Evolutionary conservation across 1,284 basidiomycete species (phyloP), one percentile per base, ranked within the genome.

Genomic region (Wolfiporia cocos): DNA sequence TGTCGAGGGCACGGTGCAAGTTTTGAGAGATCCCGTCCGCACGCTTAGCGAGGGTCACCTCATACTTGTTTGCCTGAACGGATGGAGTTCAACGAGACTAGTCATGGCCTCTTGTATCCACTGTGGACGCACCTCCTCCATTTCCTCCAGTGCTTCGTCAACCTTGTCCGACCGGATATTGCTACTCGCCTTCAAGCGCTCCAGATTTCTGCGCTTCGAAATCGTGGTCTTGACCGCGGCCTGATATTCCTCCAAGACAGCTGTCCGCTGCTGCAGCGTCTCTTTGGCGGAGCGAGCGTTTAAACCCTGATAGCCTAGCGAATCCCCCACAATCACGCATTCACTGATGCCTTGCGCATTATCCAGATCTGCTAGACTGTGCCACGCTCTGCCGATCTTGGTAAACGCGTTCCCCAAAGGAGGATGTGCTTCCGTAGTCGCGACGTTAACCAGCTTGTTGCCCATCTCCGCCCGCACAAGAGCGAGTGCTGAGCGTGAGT

Each of bases 251-350:
- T 97, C 93, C 45, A 96, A 67, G 7, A 95, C 87, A 14, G 81
- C 76, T 0, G 90, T 89, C 6, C 93, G 81, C 68, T 92, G 89
- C 43, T 79, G 73, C 10, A 96, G 65, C 0, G 93, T 92, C 58
- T 96, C 92, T 66, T 93, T 95, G 2, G 92, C 93, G 10, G 92
- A 89, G 34, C 86, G 78, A n/a, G 94, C 91, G 55, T 96, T 96
- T 65, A 92, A 73, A 14, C 91, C 87, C 65, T 96, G 92, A 62
- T 97, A 97, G 1, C 90, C 90, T 40, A 97, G 68, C 0, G 91
- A 86, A 61, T 97, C 93, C 18, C 90, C 91, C 19, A 97, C 65
- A 30, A 95, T 84, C 31, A 97, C 89, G 52, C 89, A 91, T 71
- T 95, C 93, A 52, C 86, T 92, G 46, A 92, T 86, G 22, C 88